These are phyloP conservation scores for Capsella bursapastoris DNA, from an alignment of 345 rosid species.

Conservation along the genomic window DNA sequence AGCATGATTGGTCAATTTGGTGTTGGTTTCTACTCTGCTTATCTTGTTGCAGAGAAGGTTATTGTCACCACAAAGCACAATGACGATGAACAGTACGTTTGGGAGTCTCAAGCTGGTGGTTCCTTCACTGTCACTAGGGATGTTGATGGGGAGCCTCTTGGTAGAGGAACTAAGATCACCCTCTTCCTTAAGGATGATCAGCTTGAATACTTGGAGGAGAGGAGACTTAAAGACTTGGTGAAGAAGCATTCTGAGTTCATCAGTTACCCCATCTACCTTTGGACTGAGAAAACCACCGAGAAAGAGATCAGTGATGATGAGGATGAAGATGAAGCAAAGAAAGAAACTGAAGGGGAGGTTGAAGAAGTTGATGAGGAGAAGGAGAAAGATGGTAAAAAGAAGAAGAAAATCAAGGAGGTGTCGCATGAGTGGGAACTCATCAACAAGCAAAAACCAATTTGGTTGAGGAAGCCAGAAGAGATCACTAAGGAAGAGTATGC, in stretches of 20 bases:
- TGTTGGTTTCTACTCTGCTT: slow-evolving; percentile 96
- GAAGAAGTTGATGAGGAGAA: slow-evolving; percentile 87
- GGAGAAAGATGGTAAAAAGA: slow-evolving; percentile 72
- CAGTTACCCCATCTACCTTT: slow-evolving; percentile 81
- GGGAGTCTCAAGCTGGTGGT: slow-evolving; percentile 98
- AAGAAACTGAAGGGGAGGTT: slow-evolving; percentile 68
- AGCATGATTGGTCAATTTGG: slow-evolving; percentile 96
- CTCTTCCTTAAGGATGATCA: slow-evolving; percentile 87
- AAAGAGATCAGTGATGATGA: slow-evolving; percentile 90
- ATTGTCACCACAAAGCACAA: slow-evolving; percentile 82
- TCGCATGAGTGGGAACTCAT: slow-evolving; percentile 86
- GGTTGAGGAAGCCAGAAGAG: slow-evolving; percentile 93
- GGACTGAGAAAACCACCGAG: slow-evolving; percentile 92
- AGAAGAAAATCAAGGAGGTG: slow-evolving; percentile 89
- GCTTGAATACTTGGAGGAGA: slow-evolving; percentile 87
- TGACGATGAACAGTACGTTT: slow-evolving; percentile 81
- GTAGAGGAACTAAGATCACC: slow-evolving; percentile 89
- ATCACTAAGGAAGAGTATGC: slow-evolving; percentile 88
- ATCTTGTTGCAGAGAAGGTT: slow-evolving; percentile 84
- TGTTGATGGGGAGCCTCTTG: slow-evolving; percentile 71
- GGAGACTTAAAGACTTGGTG: slow-evolving; percentile 90
- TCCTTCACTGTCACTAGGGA: slow-evolving; percentile 88
- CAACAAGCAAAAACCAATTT: slow-evolving; percentile 92
- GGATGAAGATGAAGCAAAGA: slow-evolving; percentile 73
- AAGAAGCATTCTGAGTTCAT: slow-evolving; percentile 95